phyloP scores from a whole-genome alignment of 2,329 filamentous ascomycete genomes.

The Canariomyces notabilis region DNA sequence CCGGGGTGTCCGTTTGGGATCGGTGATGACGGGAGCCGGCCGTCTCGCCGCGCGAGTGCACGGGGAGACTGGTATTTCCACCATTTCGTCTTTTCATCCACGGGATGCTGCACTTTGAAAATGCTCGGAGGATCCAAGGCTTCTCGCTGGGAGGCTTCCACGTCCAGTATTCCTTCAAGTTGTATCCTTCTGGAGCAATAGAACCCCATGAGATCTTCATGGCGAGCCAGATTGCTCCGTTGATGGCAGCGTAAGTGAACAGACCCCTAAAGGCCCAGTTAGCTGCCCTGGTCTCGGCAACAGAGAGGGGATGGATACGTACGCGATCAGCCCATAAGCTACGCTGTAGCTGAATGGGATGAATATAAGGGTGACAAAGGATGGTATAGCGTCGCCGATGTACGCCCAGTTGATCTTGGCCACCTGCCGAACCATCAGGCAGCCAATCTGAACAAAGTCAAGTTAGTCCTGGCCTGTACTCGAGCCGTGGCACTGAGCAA shows the following conservation, averaged over 20 bases:
- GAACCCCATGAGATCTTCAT: slow-evolving; percentile 40
- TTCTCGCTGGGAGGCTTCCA: slow-evolving; percentile 45
- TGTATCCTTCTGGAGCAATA: slow-evolving; percentile 47
- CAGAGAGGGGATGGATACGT: slow-evolving; percentile 31
- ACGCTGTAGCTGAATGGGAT: slow-evolving; percentile 78
- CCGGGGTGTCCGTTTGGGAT: neutral
- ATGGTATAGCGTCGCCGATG: slow-evolving; percentile 69
- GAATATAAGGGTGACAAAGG: slow-evolving; percentile 68
- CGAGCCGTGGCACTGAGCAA: too few relatives aligned
- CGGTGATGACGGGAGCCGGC: neutral
- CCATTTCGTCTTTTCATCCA: slow-evolving; percentile 12
- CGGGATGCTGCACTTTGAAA: slow-evolving; percentile 5
- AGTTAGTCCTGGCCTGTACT: too few relatives aligned
- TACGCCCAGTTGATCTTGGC: slow-evolving; percentile 73
- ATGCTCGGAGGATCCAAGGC: slow-evolving; percentile 44
- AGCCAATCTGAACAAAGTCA: slow-evolving; percentile 56
- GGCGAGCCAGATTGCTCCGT: slow-evolving; percentile 42
- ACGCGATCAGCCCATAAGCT: slow-evolving; percentile 71
- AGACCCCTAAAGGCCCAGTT: slow-evolving; percentile 45
- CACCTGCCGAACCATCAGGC: slow-evolving; percentile 72
- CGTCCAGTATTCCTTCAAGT: slow-evolving; percentile 52
- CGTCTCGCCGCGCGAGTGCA: slow-evolving; percentile 10
- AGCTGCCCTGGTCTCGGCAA: too few relatives aligned
- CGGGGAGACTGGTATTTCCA: slow-evolving; percentile 5
- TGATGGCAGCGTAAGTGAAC: slow-evolving; percentile 49